Base-by-base conservation (phyloP, 345 rosid genomes). In the Bruguiera parviflora region DNA sequence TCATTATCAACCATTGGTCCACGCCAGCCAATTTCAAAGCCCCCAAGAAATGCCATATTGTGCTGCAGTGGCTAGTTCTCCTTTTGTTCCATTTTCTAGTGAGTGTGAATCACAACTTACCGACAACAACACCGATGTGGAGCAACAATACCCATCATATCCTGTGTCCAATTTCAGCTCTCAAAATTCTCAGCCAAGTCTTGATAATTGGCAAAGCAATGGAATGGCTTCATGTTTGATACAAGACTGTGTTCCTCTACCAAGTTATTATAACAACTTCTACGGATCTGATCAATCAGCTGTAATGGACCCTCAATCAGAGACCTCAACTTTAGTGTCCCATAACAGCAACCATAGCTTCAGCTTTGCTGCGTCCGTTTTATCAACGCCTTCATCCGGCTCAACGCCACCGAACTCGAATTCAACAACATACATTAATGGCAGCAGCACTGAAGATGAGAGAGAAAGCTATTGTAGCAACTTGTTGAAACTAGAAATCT, bases 381-480 rank as follows among this genome's bases (percentile, higher is more conserved):
- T 90, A 37, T 82, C 84, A 43, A 87, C 94, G 43, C 89, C 91
- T 35, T 76, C 94, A 0, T 84, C 92, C 6, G 85, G 96, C 67
- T 87, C 96, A 20, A 77, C 88, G 16, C 79, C 85, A 16, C 58
- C 87, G 85, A 83, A 81, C 72, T 88, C 98, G 18, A 78, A 78
- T 53, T 83, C 97, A 6, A 84, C 97, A 6, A 84, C 88, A 2
- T 80, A 81, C 52, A 66, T 85, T 73, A 84, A 87, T 61, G 8
- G 57, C 10, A 68, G 84, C 72, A 22, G 2, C 24, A 80, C 83
- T 39, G 94, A 89, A 70, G 98, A 91, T 52, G 98, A 88, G 72
- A 81, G 81, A 73, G 97, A 89, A 61, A 94, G 94, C 78, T 81
- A 83, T 64, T 84, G 90, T 77, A 89, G 95, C 76, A 71, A 80